Conservation (phyloP, 2,329 filamentous ascomycete species). For the Talaromyces marneffei region DNA sequence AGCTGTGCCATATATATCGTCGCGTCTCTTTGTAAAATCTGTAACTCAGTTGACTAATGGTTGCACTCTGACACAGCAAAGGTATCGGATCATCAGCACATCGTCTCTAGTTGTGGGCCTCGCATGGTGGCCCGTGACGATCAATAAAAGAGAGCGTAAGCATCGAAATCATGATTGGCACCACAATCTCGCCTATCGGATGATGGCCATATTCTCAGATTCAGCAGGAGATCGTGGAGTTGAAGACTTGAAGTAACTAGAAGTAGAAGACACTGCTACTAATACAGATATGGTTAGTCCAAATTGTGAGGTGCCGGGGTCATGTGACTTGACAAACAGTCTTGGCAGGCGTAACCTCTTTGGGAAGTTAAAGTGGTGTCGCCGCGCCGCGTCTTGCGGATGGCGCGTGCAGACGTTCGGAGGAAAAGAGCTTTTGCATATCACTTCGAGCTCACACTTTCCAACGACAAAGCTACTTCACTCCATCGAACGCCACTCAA, state of each 20-base stretch:
- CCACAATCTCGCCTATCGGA: background rate
- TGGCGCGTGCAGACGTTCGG: background rate
- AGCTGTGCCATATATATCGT: background rate
- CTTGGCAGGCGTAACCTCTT: constrained; percentile 6
- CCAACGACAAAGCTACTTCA: background rate
- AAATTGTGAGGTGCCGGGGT: background rate
- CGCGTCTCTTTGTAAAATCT: background rate
- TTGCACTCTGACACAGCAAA: background rate
- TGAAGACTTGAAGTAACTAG: background rate
- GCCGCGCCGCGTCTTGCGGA: constrained; percentile 8
- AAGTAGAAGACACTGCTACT: background rate
- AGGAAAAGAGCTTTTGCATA: constrained; percentile 6
- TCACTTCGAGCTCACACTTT: background rate
- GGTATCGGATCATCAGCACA: too few species aligned
- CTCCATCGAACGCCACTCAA: background rate
- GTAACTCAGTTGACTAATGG: too few species aligned
- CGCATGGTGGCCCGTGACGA: background rate
- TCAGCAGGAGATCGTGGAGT: background rate
- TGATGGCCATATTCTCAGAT: background rate
- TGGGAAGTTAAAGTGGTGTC: constrained; percentile 7
- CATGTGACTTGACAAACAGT: background rate
- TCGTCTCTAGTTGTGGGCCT: background rate
- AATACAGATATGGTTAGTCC: background rate
- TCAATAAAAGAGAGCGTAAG: background rate
- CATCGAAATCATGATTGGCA: background rate